Base-by-base conservation (phyloP, 2,329 filamentous ascomycete genomes). In the Fusarium sp. region DNA sequence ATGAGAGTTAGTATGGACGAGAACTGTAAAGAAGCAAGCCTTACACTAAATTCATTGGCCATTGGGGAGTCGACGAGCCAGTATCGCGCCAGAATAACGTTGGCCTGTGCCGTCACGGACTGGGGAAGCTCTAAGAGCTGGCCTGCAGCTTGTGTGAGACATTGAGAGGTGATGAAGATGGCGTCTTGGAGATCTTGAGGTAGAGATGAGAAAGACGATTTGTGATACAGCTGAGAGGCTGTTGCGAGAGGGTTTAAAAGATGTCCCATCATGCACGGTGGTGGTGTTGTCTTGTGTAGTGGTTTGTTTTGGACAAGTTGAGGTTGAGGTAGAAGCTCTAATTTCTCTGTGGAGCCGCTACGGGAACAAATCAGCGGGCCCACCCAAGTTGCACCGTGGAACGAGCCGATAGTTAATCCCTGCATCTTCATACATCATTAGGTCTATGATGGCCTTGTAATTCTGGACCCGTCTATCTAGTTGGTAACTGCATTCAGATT, bases 111-210 rank as follows among this genome's bases (percentile, higher is more conserved):
- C 35, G 95, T 91, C 35, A 92, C 86, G 66, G 93, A 91, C 73
- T 97, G 93, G 7, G 92, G 91, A 35, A 98, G 82, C 43, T 91
- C 86, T 4, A 99, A 83, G 15, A 98, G 84, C 46, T 96, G 83
- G 27, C 91, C 91, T 10, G 91, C 90, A 19, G 89, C 87, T 75
- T 95, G 91, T 4, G 89, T 91, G 38, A 94, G 83, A 66, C 85
- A 84, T 72, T 90, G 87, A 32, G 89, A 88, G 49, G 88, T 83
- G 73, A 88, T 89, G 68, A 89, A 88, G 61, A 93, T 80, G 61
- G 85, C 84, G 71, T 90, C 87, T 73, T 91, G 89, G 13, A 94
- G 79, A 63, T 92, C 87, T 29, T 78, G 76, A 1, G 91, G 88
- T 3, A 93, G 74, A 69, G 80, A 73, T 76, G 85, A 75, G 77